A percentile compares a stretch with the other conserved stretches of the same genome.
These are phyloP conservation scores for Ilex asprella DNA, from an alignment of 257 asterid genomes.

Conservation along the genomic window DNA sequence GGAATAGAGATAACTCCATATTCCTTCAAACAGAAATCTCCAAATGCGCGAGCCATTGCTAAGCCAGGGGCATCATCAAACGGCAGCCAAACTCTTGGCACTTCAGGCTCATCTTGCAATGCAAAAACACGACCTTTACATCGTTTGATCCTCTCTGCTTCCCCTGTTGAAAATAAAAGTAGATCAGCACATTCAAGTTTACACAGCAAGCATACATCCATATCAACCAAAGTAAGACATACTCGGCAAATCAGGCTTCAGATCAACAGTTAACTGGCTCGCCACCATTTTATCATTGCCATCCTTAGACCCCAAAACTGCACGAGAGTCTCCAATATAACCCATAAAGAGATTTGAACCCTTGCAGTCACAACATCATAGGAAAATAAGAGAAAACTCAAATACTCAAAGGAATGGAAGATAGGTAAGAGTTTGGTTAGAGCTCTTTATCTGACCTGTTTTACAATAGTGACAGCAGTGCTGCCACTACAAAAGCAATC, in stretches of 20 bases:
- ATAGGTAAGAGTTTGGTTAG: not conserved
- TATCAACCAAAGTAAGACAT: slow-evolving; percentile 13
- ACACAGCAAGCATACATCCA: not conserved
- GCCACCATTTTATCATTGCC: slow-evolving; percentile 70
- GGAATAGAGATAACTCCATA: slow-evolving; percentile 97
- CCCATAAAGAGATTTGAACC: slow-evolving; percentile 88
- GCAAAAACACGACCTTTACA: slow-evolving; percentile 97
- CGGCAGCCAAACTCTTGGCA: slow-evolving; percentile 95
- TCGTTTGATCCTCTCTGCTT: slow-evolving; percentile 94
- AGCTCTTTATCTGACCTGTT: slow-evolving; percentile 47
- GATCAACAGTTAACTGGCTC: slow-evolving; percentile 87
- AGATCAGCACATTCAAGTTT: slow-evolving; percentile 2
- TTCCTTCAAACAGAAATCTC: slow-evolving; percentile 96
- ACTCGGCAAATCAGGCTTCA: slow-evolving; percentile 96
- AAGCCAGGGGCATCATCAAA: slow-evolving; percentile 97
- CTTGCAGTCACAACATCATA: slow-evolving; percentile 27
- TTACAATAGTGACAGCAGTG: slow-evolving; percentile 79
- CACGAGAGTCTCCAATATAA: slow-evolving; percentile 90
- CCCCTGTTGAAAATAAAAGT: slow-evolving; percentile 41
- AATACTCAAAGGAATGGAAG: not conserved
- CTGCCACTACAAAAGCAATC: slow-evolving; percentile 99
- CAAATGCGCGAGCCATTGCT: slow-evolving; percentile 99
- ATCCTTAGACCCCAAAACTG: slow-evolving; percentile 82
- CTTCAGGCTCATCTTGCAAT: slow-evolving; percentile 97
- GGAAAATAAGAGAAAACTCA: not conserved